These are phyloP conservation scores for Betula pendula DNA, from an alignment of 306 rosid genomes.

Conservation along the genomic window DNA sequence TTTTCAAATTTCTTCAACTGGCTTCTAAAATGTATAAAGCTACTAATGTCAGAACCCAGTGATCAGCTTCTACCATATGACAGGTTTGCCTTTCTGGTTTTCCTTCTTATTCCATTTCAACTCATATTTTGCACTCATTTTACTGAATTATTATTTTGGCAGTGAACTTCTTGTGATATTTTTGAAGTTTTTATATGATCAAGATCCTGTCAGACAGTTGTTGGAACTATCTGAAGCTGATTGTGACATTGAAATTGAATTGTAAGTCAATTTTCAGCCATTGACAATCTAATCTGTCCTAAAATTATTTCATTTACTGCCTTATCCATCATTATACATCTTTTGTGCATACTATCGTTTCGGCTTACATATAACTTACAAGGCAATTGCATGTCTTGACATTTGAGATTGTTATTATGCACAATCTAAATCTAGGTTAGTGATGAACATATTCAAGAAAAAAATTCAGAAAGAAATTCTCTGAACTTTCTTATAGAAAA, in stretches of 20 bases:
- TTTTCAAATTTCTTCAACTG: slow-evolving; percentile 95
- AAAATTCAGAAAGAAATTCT: background rate
- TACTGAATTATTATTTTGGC: slow-evolving; percentile 43
- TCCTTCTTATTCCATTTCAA: slow-evolving; percentile 17
- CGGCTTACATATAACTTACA: slow-evolving; percentile 24
- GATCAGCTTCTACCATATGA: slow-evolving; percentile 87
- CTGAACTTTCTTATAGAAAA: background rate
- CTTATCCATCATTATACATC: slow-evolving; percentile 12
- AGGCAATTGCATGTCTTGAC: slow-evolving; percentile 10
- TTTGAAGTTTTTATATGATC: slow-evolving; percentile 86
- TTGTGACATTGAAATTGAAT: slow-evolving; percentile 62
- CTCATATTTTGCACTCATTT: slow-evolving; percentile 29
- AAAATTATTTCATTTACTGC: slow-evolving; percentile 20
- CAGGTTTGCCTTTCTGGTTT: slow-evolving; percentile 53
- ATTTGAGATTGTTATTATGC: slow-evolving; percentile 16
- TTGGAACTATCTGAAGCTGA: slow-evolving; percentile 73
- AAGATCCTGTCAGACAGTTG: slow-evolving; percentile 87
- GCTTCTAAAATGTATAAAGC: slow-evolving; percentile 86
- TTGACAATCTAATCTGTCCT: slow-evolving; percentile 5
- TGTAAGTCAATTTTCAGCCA: slow-evolving; percentile 50
- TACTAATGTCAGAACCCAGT: slow-evolving; percentile 91
- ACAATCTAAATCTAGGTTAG: background rate
- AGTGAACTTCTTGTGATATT: slow-evolving; percentile 90
- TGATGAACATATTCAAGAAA: background rate
- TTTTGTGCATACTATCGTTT: slow-evolving; percentile 9